Evolutionary conservation across 129 eudicot species (phyloP), one percentile per base, ranked within the genome.

Genomic region (Arctium lappa): DNA sequence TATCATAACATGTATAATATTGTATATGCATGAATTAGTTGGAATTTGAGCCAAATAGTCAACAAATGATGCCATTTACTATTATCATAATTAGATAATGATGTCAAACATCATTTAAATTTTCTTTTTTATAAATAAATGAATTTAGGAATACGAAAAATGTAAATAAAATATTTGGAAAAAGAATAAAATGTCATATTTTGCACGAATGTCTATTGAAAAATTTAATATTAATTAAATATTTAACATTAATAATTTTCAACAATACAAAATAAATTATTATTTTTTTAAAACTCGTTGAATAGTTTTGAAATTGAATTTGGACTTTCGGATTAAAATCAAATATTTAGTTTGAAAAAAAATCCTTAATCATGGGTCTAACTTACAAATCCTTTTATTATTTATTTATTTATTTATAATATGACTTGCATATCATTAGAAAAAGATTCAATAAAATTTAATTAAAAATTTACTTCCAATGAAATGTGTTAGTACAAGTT

Each of bases 11-110:
- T 79, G 50, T 15, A 63, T 22, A 46, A 16, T 11, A 16, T 11
- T 60, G 5, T 75, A 62, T 16, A 33, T 12, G 39, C 69, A 76
- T 44, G 75, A 76, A 82, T 62, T 68, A 69, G 80, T 60, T 33
- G 31, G 78, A 77, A 72, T 77, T 38, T 40, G 79, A 60, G 37
- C 78, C 32, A 63, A 62, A 78, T 62, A 79, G 87, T 84, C 87
- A 84, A 84, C 75, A 84, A 72, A 78, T 13, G 83, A 34, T 72
- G 83, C 79, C 56, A 62, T 78, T 37, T 77, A 72, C 39, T 56
- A 50, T 5, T 76, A 4, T 15, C 38, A n/a, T 56, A 12, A 3
- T 56, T 53, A 53, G 65, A 56, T 56, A 15, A 56, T 56, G 27
- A 56, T 56, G 6, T 66, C 6, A 66, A 66, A 66, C 34, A 27